Evolutionary conservation across 208 protist genomes (phyloP).

Genomic region (Leishmania guyanensis): DNA sequence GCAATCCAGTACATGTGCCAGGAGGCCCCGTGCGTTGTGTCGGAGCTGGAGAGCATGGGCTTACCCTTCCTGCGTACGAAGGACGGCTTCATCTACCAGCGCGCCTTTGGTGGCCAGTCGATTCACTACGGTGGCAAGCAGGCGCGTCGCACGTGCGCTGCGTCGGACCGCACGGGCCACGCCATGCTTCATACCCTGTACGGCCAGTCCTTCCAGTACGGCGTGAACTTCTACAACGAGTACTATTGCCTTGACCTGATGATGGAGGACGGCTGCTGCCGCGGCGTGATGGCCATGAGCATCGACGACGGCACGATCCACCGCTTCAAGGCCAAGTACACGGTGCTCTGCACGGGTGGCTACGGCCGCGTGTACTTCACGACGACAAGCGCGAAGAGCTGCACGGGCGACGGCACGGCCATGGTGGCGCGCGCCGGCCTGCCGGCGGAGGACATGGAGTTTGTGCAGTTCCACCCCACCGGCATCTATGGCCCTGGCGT

Average conservation of each 20-base stretch:
- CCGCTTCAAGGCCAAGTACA: constrained; percentile 97
- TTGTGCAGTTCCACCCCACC: constrained; percentile 99
- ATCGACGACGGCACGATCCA: constrained; percentile 99
- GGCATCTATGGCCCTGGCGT: constrained; percentile 99
- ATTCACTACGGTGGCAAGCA: constrained; percentile 97
- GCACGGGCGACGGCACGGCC: constrained; percentile 98
- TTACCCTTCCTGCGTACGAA: constrained; percentile 98
- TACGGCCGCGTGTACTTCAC: constrained; percentile 98
- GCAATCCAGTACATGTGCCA: constrained; percentile 99
- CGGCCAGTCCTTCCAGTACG: constrained; percentile 96
- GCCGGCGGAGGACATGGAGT: constrained; percentile 98
- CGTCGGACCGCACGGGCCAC: constrained; percentile 99
- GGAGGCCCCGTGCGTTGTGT: constrained; percentile 94
- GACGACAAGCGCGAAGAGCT: constrained; percentile 98
- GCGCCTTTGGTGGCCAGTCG: constrained; percentile 98
- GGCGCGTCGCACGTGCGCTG: constrained; percentile 96
- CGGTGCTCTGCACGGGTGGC: constrained; percentile 97
- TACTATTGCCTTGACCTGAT: constrained; percentile 99
- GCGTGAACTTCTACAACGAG: constrained; percentile 99
- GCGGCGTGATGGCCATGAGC: constrained; percentile 96
- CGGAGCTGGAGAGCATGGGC: constrained; percentile 98
- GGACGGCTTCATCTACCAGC: constrained; percentile 99
- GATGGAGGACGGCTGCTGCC: constrained; percentile 97
- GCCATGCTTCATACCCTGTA: constrained; percentile 99
- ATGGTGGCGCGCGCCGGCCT: constrained; percentile 99